Percentiles rank a stretch among this genome's conserved stretches.
These are phyloP conservation scores for Lojkania enalia DNA, from an alignment of 2,329 filamentous ascomycete species.

Conservation along the genomic window DNA sequence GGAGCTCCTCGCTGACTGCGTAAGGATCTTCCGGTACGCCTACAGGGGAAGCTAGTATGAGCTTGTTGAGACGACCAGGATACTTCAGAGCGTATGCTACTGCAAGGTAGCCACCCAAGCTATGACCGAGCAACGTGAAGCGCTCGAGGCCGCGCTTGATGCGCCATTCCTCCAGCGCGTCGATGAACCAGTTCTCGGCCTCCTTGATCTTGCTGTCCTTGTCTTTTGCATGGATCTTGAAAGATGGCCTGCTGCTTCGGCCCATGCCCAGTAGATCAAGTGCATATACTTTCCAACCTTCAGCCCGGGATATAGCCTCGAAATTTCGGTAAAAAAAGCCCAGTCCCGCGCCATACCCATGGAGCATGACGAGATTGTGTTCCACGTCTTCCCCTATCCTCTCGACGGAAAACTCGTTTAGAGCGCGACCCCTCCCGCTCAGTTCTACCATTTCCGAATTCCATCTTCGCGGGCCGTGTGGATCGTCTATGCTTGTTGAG, in stretches of 20 bases:
- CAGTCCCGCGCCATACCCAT: slow-evolving; percentile 93
- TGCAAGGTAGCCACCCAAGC: slow-evolving; percentile 90
- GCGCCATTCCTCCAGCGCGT: slow-evolving; percentile 95
- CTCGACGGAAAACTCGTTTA: slow-evolving; percentile 94
- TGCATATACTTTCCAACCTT: slow-evolving; percentile 87
- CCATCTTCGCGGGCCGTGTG: slow-evolving; percentile 84
- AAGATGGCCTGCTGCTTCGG: slow-evolving; percentile 79
- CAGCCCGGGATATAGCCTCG: slow-evolving; percentile 76
- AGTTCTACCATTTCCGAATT: slow-evolving; percentile 81
- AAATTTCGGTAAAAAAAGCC: slow-evolving; percentile 99
- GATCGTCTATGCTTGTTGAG: slow-evolving; percentile 62
- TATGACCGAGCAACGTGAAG: slow-evolving; percentile 92
- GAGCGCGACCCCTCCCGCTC: slow-evolving; percentile 78
- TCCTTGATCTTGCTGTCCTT: slow-evolving; percentile 79
- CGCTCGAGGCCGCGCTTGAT: slow-evolving; percentile 84
- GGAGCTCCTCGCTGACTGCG: slow-evolving; percentile 78
- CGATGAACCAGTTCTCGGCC: slow-evolving; percentile 94
- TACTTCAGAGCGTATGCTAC: slow-evolving; percentile 97
- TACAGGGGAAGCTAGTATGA: slow-evolving; percentile 92
- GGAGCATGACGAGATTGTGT: slow-evolving; percentile 90
- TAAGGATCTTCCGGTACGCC: slow-evolving; percentile 94
- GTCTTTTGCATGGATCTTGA: slow-evolving; percentile 82
- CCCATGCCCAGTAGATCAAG: slow-evolving; percentile 97
- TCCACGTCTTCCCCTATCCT: slow-evolving; percentile 76
- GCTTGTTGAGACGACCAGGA: slow-evolving; percentile 89